Conservation (phyloP, 202 grass and related monocot genomes). For the Schoenoplectus triqueter region DNA sequence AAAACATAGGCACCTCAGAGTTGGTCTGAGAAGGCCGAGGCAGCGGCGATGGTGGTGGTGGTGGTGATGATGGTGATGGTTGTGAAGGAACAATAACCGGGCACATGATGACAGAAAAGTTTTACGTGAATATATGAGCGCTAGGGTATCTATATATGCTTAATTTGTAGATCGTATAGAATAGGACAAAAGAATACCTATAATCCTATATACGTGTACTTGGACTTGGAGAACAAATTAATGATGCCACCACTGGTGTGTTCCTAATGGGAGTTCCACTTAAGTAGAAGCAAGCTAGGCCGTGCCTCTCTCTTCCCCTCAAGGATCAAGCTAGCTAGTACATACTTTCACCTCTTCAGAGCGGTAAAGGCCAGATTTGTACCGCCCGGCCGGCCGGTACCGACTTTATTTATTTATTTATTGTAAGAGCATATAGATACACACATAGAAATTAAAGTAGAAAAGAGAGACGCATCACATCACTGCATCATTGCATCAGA, state of each 20-base stretch:
- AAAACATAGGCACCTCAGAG: not conserved
- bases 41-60: not conserved
- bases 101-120: conserved; percentile 3
- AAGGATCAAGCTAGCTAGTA: conserved; percentile 21
- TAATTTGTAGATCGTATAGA: not conserved
- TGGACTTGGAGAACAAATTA: conserved; percentile 1
- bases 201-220: not conserved
- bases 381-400: not conserved
- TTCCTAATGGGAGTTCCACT: conserved; percentile 27
- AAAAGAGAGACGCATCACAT: not conserved
- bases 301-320: conserved; percentile 7
- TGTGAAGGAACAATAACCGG: conserved; percentile 18
- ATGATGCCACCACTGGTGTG: not conserved
- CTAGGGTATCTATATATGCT: not conserved
- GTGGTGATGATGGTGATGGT: not conserved
- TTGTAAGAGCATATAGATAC: not conserved
- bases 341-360: conserved; percentile 9
- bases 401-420: conserved; percentile 4
- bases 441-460: not conserved
- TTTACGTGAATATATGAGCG: not conserved
- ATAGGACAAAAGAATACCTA: not conserved
- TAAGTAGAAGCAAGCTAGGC: not conserved
- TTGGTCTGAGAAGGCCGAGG: not conserved
- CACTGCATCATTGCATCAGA: not conserved
- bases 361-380: conserved; percentile 12